phyloP scores from a whole-genome alignment of 371 early-diverging fungal genomes.

The Rhizopus delemar region DNA sequence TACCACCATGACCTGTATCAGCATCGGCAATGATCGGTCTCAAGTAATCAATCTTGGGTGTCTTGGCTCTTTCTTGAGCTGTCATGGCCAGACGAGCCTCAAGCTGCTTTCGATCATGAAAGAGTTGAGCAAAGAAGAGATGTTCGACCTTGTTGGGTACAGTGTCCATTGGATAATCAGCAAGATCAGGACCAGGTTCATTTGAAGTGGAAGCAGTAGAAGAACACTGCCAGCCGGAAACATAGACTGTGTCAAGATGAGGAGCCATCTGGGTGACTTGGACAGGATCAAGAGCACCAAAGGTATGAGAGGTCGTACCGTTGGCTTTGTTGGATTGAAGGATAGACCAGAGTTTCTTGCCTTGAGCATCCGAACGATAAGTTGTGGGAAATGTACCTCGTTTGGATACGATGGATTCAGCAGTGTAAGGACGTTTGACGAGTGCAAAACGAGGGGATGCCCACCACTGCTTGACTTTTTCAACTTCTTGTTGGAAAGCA shows the following conservation, averaged over 20 bases:
- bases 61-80: slow-evolving; percentile 67
- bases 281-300: slow-evolving; percentile 92
- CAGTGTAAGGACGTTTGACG: slow-evolving; percentile 90
- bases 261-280: slow-evolving; percentile 97
- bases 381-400: slow-evolving; percentile 78
- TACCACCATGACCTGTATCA: slow-evolving; percentile 96
- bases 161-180: slow-evolving; percentile 98
- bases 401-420: slow-evolving; percentile 88
- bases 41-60: slow-evolving; percentile 85
- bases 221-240: slow-evolving; percentile 98
- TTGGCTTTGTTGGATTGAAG: slow-evolving; percentile 77
- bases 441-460: slow-evolving; percentile 76
- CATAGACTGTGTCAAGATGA: slow-evolving; percentile 96
- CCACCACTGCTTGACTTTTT: slow-evolving; percentile 91
- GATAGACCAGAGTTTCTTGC: slow-evolving; percentile 91
- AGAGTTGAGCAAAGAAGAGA: slow-evolving; percentile 94
- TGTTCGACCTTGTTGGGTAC: slow-evolving; percentile 99
- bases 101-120: slow-evolving; percentile 97
- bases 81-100: slow-evolving; percentile 81
- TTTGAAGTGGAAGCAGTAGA: slow-evolving; percentile 96
- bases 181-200: slow-evolving; percentile 98
- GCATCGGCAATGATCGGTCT: slow-evolving; percentile 98
- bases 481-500: slow-evolving; percentile 76
- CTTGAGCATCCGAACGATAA: slow-evolving; percentile 85
- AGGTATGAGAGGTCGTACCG: slow-evolving; percentile 88